These are phyloP conservation scores for Podaxis sp. DNA, from an alignment of 768 basidiomycete genomes.

Conservation along the genomic window DNA sequence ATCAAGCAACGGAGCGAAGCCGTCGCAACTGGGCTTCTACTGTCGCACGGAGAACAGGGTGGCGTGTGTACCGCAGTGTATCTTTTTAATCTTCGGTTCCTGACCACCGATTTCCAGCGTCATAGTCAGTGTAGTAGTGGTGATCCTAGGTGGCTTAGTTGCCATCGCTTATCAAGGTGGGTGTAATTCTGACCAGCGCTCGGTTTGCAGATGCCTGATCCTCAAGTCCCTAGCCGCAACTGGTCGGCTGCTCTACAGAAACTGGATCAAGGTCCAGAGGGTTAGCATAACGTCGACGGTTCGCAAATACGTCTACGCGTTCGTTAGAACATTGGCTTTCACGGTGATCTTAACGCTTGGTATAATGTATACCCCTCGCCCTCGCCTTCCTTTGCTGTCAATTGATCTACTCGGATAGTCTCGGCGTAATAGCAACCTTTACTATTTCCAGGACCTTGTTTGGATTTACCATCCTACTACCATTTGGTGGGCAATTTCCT, in stretches of 20 bases:
- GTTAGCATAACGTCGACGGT: constrained; percentile 5
- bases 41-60: background rate
- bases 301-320: constrained; percentile 6
- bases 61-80: background rate
- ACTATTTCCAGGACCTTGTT: background rate
- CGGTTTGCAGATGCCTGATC: background rate
- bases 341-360: background rate
- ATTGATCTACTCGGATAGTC: background rate
- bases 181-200: background rate
- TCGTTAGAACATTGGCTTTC: constrained; percentile 1
- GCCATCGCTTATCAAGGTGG: background rate
- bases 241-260: constrained; percentile 4
- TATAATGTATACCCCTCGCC: background rate
- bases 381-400: background rate
- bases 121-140: background rate
- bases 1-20: background rate
- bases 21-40: background rate
- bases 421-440: background rate
- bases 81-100: background rate
- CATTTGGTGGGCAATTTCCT: background rate
- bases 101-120: background rate
- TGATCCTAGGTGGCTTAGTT: background rate
- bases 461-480: background rate
- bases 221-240: background rate
- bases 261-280: constrained; percentile 4